Evolutionary conservation across 2,329 filamentous ascomycete genomes (phyloP).

Genomic region (Thelonectria rubi): DNA sequence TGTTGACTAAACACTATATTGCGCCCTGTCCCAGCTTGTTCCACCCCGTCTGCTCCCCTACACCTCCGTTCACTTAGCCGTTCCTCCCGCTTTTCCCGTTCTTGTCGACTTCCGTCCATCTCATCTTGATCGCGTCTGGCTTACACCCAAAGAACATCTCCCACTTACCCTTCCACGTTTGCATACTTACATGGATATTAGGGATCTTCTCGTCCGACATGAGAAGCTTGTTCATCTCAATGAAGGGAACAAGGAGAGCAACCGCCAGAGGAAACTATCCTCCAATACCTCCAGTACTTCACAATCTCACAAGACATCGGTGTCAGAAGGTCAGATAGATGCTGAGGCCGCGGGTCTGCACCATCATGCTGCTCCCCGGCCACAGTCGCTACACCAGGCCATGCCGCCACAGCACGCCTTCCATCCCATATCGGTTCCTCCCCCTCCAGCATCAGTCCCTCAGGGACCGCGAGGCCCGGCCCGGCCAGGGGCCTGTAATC

Average conservation of each 20-base stretch:
- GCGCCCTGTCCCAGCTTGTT: constrained; percentile 30
- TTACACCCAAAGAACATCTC: neutral
- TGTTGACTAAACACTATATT: constrained; percentile 32
- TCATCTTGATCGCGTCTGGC: constrained; percentile 3
- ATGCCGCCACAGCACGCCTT: constrained; percentile 47
- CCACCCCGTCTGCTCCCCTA: constrained; percentile 16
- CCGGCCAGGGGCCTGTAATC: constrained; percentile 61
- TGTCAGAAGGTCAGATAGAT: constrained; percentile 58
- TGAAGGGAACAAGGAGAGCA: constrained; percentile 65
- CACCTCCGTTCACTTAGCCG: constrained; percentile 4
- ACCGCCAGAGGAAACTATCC: constrained; percentile 61
- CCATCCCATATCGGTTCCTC: constrained; percentile 51
- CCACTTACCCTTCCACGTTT: constrained; percentile 6
- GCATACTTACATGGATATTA: constrained; percentile 68
- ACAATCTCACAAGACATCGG: constrained; percentile 56
- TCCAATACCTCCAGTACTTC: constrained; percentile 53
- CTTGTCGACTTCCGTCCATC: constrained; percentile 1
- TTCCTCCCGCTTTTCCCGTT: constrained; percentile 2
- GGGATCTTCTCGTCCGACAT: constrained; percentile 70
- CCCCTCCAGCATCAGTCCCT: constrained; percentile 48
- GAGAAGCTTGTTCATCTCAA: constrained; percentile 72
- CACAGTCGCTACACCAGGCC: constrained; percentile 42
- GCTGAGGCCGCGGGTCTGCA: constrained; percentile 57
- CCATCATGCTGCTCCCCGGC: constrained; percentile 40
- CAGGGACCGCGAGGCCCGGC: constrained; percentile 58